Evolutionary conservation across 257 asterid species (phyloP), one percentile per base, ranked within the genome.

Genomic region (Salvia rosmarinus): DNA sequence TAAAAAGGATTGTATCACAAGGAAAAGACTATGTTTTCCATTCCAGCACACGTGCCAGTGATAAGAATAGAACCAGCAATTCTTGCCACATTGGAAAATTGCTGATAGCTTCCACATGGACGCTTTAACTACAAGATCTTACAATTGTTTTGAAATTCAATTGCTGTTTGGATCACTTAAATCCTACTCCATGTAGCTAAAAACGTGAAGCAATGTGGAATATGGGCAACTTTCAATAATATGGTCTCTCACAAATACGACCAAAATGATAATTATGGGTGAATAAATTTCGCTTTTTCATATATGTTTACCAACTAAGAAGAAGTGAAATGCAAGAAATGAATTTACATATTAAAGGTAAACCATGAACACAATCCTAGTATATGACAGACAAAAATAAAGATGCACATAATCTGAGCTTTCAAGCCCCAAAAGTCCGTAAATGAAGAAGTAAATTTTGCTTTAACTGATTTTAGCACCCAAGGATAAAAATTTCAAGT

Each of bases 231-330:
- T 70, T 69, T 47, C 11, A 44, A 40, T 39, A 58, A 68, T 25
- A 25, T 25, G 11, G 32, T 28, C 35, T 6, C n/a, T n/a, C 16
- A 0, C 59, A 44, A 28, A 59, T 37, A 19, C 44, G 3, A 42
- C 66, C 39, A 56, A 21, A 49, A 61, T 25, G 37, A n/a, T 58
- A 35, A 56, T 9, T 16, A 17, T n/a, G 0, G 3, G 30, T 5
- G 2, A n/a, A 43, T 10, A 4, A 28, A n/a, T 35, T 17, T 17
- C 37, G n/a, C 5, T 58, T 43, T 16, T 43, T 62, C 54, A 35
- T 44, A 20, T n/a, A 23, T 11, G 67, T 75, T 76, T 42, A 40
- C 17, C 52, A 69, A 61, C 61, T 52, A 75, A 39, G 60, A 10
- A 35, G 35, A 34, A 70, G 49, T 35, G 46, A 57, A 56, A 23